Conservation (phyloP, 768 basidiomycete species). For the Psilocybe cubensis region DNA sequence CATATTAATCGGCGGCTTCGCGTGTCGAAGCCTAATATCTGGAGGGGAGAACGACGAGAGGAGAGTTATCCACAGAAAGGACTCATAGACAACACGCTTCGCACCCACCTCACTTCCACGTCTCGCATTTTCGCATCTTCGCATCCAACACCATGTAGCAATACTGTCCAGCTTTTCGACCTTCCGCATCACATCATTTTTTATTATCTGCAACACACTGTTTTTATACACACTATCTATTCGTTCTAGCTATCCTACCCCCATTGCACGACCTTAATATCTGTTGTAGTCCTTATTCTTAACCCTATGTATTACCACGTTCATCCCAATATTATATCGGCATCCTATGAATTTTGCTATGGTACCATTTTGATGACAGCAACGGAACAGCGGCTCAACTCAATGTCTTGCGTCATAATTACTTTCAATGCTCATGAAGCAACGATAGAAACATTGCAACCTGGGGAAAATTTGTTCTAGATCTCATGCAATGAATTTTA, state of each 20-base stretch:
- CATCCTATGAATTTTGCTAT: background rate
- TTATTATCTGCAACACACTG: constrained; percentile 1
- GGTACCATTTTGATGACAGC: background rate
- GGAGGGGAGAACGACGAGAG: background rate
- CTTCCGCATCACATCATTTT: constrained; percentile 8
- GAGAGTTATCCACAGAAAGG: background rate
- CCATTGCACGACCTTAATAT: constrained; percentile 10
- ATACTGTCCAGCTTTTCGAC: constrained; percentile 10
- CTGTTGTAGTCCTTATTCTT: constrained; percentile 25
- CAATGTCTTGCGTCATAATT: background rate
- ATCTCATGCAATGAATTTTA: background rate
- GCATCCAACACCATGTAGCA: constrained; percentile 22
- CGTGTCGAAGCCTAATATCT: constrained; percentile 23
- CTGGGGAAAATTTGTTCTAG: background rate
- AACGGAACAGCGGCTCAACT: constrained; percentile 1
- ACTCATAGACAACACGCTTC: constrained; percentile 5
- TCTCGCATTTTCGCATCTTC: constrained; percentile 1
- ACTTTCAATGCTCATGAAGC: background rate
- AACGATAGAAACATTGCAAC: background rate
- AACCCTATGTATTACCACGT: constrained; percentile 21
- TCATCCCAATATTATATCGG: background rate
- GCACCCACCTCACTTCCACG: constrained; percentile 10
- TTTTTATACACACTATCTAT: constrained; percentile 20
- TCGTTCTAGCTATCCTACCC: constrained; percentile 7
- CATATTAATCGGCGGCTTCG: constrained; percentile 22